Percentiles rank a stretch among this genome's conserved stretches.
phyloP scores from a whole-genome alignment of 805 yeast species.

The Monosporozyma solicola region DNA sequence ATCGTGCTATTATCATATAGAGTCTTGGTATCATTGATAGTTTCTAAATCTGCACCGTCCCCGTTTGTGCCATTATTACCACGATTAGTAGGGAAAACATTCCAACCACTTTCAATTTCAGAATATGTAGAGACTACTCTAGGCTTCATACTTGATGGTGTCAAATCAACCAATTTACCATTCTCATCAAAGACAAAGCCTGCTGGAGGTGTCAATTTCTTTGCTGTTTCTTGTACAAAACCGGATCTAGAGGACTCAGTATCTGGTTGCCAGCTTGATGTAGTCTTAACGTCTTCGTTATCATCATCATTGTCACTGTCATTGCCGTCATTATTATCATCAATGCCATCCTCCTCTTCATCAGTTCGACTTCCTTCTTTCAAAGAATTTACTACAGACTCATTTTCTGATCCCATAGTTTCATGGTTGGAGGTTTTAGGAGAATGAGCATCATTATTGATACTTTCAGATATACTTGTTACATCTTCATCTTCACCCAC shows the following conservation, averaged over 20 bases:
- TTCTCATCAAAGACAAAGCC: slow-evolving; percentile 29
- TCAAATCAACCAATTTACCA: slow-evolving; percentile 26
- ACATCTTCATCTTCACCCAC: not conserved
- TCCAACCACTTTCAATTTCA: slow-evolving; percentile 29
- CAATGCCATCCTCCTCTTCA: not conserved
- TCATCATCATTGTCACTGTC: not conserved
- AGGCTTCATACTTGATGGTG: slow-evolving; percentile 25
- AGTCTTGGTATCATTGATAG: slow-evolving; percentile 29
- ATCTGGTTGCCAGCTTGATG: slow-evolving; percentile 45
- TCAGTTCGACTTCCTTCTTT: not conserved
- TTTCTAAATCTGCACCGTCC: slow-evolving; percentile 22
- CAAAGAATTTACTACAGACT: not conserved
- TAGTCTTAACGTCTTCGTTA: not conserved
- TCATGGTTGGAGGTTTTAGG: not conserved
- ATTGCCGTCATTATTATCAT: not conserved
- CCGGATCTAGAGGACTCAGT: slow-evolving; percentile 33
- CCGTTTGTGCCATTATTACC: slow-evolving; percentile 1
- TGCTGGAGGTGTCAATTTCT: slow-evolving; percentile 20
- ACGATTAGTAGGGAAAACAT: slow-evolving; percentile 27
- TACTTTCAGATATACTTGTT: not conserved
- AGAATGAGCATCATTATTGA: not conserved
- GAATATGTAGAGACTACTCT: slow-evolving; percentile 26
- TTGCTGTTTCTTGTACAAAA: slow-evolving; percentile 34
- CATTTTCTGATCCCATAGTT: not conserved
- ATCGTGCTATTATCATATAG: slow-evolving; percentile 30